phyloP scores from a whole-genome alignment of 78 protist genomes.

The Trichosphaerium sp. region DNA sequence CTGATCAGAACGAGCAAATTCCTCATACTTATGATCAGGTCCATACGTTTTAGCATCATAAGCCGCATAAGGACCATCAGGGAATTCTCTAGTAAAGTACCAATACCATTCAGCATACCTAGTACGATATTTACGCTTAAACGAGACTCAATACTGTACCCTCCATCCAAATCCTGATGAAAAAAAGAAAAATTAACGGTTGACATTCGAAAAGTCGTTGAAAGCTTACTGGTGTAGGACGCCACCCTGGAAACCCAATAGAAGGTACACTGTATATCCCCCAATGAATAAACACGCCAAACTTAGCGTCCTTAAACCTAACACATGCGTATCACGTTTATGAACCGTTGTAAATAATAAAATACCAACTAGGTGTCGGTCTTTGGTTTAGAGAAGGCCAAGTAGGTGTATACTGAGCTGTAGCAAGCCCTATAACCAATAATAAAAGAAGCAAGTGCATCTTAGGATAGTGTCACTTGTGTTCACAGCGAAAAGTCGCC shows the following conservation, averaged over 20 bases:
- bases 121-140: no score
- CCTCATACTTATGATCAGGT: conserved; percentile 10
- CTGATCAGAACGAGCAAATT: conserved; percentile 21
- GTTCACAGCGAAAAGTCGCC: no score
- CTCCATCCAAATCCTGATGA: background rate
- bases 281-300: conserved; percentile 51
- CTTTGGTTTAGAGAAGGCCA: conserved; percentile 11
- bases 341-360: background rate
- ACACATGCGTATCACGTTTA: background rate
- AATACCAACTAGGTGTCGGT: conserved; percentile 10
- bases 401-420: background rate
- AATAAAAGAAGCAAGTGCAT: no score
- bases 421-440: no score
- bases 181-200: no score
- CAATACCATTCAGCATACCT: conserved; percentile 52
- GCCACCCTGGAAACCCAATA: no score
- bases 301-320: conserved; percentile 22
- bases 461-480: no score
- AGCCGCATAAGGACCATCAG: conserved; percentile 12
- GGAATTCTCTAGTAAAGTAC: conserved; percentile 4
- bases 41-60: conserved; percentile 26
- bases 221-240: no score
- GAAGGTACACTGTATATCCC: conserved; percentile 45
- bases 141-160: no score
- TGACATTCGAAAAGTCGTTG: background rate